Base-by-base conservation (phyloP, 495 filamentous ascomycete species). In the Geoglossum glabrum region DNA sequence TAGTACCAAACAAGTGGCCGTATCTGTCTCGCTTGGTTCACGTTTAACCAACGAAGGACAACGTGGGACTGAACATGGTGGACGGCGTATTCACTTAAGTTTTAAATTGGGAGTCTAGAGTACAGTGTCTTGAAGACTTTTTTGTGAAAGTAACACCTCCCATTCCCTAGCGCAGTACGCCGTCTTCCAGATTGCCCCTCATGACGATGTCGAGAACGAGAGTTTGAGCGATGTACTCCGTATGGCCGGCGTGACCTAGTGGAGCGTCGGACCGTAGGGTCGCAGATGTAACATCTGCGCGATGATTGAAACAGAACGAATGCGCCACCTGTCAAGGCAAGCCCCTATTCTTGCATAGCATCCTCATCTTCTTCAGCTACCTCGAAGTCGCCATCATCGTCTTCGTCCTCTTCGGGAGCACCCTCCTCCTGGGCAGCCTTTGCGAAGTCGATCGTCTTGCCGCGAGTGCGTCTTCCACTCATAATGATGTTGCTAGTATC, bases 401-500 rank as follows among this genome's bases (percentile, higher is more conserved):
- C 85, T 5, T 87, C 84, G 2, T 87, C 84, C 28, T 89, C 85
- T 45, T 81, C 78, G 38, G 74, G 74, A 13, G 81, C 83, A 55
- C 76, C 74, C 52, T 69, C 68, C 51, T 75, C 69, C 63, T 79
- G 69, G n/a, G 83, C 84, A 10, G 85, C 85, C 68, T 88, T 84
- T 62, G 81, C 83, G 67, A 83, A 93, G 73, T 94, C 83, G 61
- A 93, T 87, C 43, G 71, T 68, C 66, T 84, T 84, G 62, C 86
- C 84, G 62, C 92, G 90, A 40, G 92, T 98, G 68, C 92, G 90
- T 45, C 83, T 78, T 65, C 85, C 85, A 59, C 71, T 74, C 9
- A 60, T 51, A 65, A 97, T 80, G 71, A 97, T 95, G 76, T 96
- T 96, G 62, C 78, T 76, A 38, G 77, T 70, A 67, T 93, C 87